Percentiles rank a stretch among this genome's conserved stretches.
Conservation (phyloP, 208 protist genomes). For the Crithidia sp. region DNA sequence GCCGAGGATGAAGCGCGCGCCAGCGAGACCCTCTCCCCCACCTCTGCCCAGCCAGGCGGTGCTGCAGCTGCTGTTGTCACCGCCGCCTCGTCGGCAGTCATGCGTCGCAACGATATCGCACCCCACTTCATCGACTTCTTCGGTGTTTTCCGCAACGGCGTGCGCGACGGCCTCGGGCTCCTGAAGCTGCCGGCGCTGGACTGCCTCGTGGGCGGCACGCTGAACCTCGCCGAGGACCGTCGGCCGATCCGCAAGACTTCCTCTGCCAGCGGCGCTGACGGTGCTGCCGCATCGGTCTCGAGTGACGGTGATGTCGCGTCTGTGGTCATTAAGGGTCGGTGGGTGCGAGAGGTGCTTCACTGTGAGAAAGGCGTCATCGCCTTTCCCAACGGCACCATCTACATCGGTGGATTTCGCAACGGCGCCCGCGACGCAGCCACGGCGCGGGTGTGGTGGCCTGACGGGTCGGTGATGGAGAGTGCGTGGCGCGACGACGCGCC, state of each 20-base stretch:
- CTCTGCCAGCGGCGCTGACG: background rate
- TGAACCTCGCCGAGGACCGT: constrained; percentile 17
- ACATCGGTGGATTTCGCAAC: constrained; percentile 65
- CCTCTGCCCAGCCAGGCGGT: background rate
- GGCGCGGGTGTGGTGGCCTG: constrained; percentile 61
- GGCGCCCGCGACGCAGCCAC: constrained; percentile 40
- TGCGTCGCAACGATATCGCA: constrained; percentile 17
- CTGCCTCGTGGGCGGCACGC: constrained; percentile 20
- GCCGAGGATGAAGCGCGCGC: background rate
- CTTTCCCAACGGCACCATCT: constrained; percentile 79
- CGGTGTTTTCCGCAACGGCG: constrained; percentile 79
- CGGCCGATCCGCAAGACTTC: constrained; percentile 6
- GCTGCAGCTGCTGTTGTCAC: background rate
- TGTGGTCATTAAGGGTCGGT: constrained; percentile 67
- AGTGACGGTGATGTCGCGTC: constrained; percentile 20
- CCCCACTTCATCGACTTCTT: constrained; percentile 66
- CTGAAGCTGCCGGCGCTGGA: constrained; percentile 57
- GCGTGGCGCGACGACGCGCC: constrained; percentile 66
- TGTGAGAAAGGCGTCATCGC: constrained; percentile 64
- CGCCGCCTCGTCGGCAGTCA: too few species aligned
- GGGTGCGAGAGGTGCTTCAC: constrained; percentile 65
- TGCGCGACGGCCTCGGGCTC: constrained; percentile 72
- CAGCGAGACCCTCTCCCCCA: background rate
- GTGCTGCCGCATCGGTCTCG: background rate
- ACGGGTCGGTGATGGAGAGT: constrained; percentile 79